Percentiles rank a stretch among this genome's conserved stretches.
Conservation (phyloP, 805 yeast species). For the Candida krabiensis region DNA sequence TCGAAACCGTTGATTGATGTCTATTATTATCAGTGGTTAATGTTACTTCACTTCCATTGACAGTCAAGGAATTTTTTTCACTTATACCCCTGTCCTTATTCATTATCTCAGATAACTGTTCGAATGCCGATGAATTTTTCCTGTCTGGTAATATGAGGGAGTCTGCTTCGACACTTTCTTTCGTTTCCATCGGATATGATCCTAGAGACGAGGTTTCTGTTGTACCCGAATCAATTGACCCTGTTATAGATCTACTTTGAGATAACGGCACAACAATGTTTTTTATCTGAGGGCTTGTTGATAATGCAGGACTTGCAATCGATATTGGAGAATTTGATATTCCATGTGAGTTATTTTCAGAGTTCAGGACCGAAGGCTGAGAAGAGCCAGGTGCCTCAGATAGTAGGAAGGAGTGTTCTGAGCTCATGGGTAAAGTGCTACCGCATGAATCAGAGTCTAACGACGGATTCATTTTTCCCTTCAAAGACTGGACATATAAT, state of each 20-base stretch:
- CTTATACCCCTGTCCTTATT: conserved; percentile 10
- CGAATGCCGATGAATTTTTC: conserved; percentile 18
- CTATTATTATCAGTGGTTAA: conserved; percentile 6
- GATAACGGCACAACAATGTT: conserved; percentile 2
- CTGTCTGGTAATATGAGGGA: conserved; percentile 14
- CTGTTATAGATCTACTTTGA: conserved; percentile 19
- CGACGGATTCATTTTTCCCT: conserved; percentile 12
- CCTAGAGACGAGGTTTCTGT: conserved; percentile 35
- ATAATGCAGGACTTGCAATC: background rate
- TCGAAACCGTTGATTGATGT: background rate
- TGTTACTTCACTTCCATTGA: conserved; percentile 14
- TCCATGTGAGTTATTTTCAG: conserved; percentile 1
- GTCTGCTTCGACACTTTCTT: conserved; percentile 21
- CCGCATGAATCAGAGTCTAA: conserved; percentile 17
- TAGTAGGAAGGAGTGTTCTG: conserved; percentile 14
- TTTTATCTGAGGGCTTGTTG: conserved; percentile 3
- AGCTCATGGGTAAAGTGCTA: conserved; percentile 3
- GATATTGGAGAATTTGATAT: conserved; percentile 2
- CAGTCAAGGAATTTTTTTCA: conserved; percentile 2
- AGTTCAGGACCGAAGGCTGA: conserved; percentile 2
- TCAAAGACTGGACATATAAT: conserved; percentile 18
- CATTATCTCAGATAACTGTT: conserved; percentile 23
- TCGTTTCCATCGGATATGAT: conserved; percentile 20
- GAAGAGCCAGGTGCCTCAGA: conserved; percentile 16
- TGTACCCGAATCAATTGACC: conserved; percentile 28